A percentile compares a stretch with the other conserved stretches of the same genome.
Conservation (phyloP, 1,284 basidiomycete species). For the Boletus semigastroideus region DNA sequence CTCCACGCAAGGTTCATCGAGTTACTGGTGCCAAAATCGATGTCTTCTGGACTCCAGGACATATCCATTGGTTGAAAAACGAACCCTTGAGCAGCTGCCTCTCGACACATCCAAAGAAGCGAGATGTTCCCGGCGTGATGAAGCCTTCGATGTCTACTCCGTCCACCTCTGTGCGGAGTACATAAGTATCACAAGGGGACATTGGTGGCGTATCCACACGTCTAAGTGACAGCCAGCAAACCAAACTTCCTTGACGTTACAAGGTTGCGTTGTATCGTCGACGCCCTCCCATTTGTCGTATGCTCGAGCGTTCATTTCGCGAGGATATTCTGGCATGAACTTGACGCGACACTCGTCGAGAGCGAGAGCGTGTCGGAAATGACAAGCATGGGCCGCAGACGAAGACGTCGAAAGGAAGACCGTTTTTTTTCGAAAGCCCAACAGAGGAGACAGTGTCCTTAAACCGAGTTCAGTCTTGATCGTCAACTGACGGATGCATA, state of each 20-base stretch:
- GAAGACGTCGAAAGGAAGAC: slow-evolving; percentile 22
- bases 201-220: slow-evolving; percentile 24
- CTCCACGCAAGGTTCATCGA: slow-evolving; percentile 26
- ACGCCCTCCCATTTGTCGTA: no score
- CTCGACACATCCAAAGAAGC: slow-evolving; percentile 30
- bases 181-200: neutral
- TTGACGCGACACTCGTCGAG: slow-evolving; percentile 42
- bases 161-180: no score
- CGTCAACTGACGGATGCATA: neutral
- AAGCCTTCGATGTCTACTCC: no score
- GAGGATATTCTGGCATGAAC: slow-evolving; percentile 41
- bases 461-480: neutral
- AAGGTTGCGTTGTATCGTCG: neutral
- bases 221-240: slow-evolving; percentile 35
- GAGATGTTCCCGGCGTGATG: slow-evolving; percentile 21
- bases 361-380: slow-evolving; percentile 43
- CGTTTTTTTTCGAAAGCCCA: slow-evolving; percentile 27
- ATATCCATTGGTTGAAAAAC: slow-evolving; percentile 20
- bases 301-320: slow-evolving; percentile 9
- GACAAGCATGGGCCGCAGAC: slow-evolving; percentile 29
- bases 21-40: slow-evolving; percentile 19
- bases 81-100: slow-evolving; percentile 22
- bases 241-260: slow-evolving; percentile 32
- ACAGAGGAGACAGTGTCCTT: slow-evolving; percentile 36
- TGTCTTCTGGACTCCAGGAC: slow-evolving; percentile 28